A percentile compares a stretch with the other conserved stretches of the same genome.
These are phyloP conservation scores for Paramecium bursaria DNA, from an alignment of 73 alveolate genomes.

Conservation along the genomic window DNA sequence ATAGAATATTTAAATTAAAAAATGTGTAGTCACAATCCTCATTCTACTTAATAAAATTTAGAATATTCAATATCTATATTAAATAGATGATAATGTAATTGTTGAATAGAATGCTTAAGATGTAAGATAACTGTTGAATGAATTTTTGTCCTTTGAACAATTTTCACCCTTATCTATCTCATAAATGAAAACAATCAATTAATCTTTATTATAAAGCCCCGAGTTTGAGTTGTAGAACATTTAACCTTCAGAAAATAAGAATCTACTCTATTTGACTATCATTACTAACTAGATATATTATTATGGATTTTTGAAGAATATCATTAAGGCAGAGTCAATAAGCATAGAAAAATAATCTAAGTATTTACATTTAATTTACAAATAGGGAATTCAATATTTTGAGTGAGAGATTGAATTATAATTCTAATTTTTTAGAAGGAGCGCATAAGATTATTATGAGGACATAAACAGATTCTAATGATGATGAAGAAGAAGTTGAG, in stretches of 20 bases:
- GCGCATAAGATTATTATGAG: constrained; percentile 16
- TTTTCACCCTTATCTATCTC: constrained; percentile 13
- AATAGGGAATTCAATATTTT: constrained; percentile 19
- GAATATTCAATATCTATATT: neutral
- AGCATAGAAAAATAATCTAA: neutral
- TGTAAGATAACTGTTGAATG: neutral
- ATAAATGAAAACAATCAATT: constrained; percentile 13
- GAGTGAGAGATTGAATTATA: constrained; percentile 26
- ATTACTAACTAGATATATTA: neutral
- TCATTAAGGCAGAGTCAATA: neutral
- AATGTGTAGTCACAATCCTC: constrained; percentile 10
- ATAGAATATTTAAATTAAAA: neutral
- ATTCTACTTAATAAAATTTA: neutral
- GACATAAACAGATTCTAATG: too few species aligned
- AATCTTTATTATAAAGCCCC: constrained; percentile 10
- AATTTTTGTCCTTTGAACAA: neutral
- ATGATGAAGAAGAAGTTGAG: constrained; percentile 17
- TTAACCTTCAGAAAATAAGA: neutral
- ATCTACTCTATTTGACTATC: constrained; percentile 27
- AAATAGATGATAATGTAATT: constrained; percentile 10
- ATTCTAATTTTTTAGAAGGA: constrained; percentile 41
- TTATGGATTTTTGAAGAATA: constrained; percentile 22
- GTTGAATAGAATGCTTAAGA: constrained; percentile 1
- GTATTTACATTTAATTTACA: neutral
- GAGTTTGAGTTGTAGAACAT: constrained; percentile 10